Evolutionary conservation across 2,329 filamentous ascomycete genomes (phyloP).

Genomic region (Cladosporium sp.): DNA sequence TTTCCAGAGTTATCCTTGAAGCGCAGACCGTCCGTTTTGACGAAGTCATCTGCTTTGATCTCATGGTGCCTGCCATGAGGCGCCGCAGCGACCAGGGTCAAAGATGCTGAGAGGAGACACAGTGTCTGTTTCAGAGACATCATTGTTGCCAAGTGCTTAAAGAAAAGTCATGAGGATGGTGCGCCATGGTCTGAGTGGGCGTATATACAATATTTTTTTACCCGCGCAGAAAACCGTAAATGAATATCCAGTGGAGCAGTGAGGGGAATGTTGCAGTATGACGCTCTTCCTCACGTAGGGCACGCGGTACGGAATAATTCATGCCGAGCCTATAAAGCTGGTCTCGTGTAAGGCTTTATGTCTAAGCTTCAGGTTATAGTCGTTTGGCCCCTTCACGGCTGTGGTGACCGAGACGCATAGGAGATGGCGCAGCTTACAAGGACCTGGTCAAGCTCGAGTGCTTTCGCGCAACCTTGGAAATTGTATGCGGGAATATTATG

Average conservation of each 20-base stretch:
- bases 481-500: too few species aligned
- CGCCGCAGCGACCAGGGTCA: neutral
- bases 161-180: too few species aligned
- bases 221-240: neutral
- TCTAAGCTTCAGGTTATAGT: too few species aligned
- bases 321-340: neutral
- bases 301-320: neutral
- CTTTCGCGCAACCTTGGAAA: too few species aligned
- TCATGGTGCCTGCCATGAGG: neutral
- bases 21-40: constrained; percentile 30
- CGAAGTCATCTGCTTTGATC: constrained; percentile 31
- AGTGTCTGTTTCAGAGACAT: neutral
- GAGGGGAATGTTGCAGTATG: neutral
- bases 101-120: neutral
- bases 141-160: neutral
- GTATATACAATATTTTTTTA: neutral
- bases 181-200: neutral
- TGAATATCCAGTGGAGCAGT: neutral
- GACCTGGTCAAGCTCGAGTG: too few species aligned
- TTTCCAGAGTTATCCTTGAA: constrained; percentile 33
- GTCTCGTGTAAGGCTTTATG: too few species aligned
- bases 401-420: too few species aligned
- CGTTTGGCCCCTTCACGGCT: too few species aligned
- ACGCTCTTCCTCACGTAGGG: neutral
- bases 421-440: too few species aligned